Base-by-base conservation (phyloP, 179 eudicot genomes). In the Vitellaria paradoxa region DNA sequence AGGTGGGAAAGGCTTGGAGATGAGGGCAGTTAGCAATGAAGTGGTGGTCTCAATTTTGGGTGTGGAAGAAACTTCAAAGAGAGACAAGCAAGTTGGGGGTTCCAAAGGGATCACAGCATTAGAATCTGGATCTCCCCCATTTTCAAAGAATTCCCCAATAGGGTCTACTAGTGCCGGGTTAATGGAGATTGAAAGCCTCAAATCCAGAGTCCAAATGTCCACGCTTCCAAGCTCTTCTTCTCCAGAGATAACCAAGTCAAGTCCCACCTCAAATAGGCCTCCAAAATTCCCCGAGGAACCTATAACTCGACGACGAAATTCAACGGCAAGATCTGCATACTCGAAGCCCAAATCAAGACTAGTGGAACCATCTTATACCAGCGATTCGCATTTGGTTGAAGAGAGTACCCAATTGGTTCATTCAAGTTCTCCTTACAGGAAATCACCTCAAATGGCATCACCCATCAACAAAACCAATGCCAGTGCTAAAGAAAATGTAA, bases 331-430 rank as follows among this genome's bases (percentile, higher is more conserved):
- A 50, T 82, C 93, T 10, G 73, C 76, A 15, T 83, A 85, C 66
- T 90, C 88, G 0, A 93, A 86, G 84, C 81, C 93, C 47, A 94
- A 90, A 75, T 93, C 97, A 21, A 87, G 98, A 80, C 75, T 93
- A 56, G 81, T 80, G 12, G 97, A 93, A 82, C 91, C 94, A 74
- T 76, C 85, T 0, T 86, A 85, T 70, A 87, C 86, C 20, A 68
- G 73, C 61, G 82, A 47, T 76, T 77, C 59, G 30, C 77, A 67
- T 60, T 74, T 78, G 15, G 82, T 62, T 62, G 83, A 86, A 55
- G 83, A 84, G 30, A 75, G 46, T 11, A 67, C 65, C 65, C 78
- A 75, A 45, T 76, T 65, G 17, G 66, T 20, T 18, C 62, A 65
- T 63, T 49, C 77, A 2, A 76, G 40, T 49, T 79, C 90, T 75